phyloP scores from a whole-genome alignment of 208 protist genomes.

The Polymyxa betae region DNA sequence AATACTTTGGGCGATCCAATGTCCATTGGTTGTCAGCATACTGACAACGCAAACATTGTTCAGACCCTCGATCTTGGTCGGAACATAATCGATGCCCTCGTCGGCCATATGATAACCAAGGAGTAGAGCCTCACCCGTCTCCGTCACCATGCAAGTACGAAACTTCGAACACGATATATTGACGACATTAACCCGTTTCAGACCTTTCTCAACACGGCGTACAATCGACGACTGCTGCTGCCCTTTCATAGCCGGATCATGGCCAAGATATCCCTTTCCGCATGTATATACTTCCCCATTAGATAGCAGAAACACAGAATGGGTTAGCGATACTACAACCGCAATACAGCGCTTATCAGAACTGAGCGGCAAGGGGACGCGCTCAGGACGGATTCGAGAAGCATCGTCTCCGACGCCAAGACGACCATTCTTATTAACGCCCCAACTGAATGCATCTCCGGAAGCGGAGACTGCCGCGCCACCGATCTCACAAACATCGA shows the following conservation, averaged over 20 bases:
- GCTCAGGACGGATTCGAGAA: background rate
- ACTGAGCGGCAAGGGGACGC: background rate
- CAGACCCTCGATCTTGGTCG: background rate
- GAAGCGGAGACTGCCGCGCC: background rate
- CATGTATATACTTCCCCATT: constrained; percentile 13
- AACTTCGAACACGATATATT: constrained; percentile 43
- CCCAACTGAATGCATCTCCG: background rate
- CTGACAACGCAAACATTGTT: background rate
- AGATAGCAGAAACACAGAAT: constrained; percentile 33
- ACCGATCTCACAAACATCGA: constrained; percentile 16
- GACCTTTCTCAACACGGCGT: constrained; percentile 50
- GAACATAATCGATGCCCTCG: background rate
- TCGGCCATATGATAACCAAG: constrained; percentile 38
- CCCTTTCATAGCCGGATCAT: background rate
- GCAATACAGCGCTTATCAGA: background rate
- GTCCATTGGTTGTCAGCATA: constrained; percentile 42
- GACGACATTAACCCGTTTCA: background rate
- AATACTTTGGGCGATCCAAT: background rate
- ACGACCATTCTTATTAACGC: background rate
- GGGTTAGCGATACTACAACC: constrained; percentile 4
- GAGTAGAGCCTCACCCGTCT: background rate
- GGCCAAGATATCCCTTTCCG: constrained; percentile 27
- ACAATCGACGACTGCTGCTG: constrained; percentile 20
- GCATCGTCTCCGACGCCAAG: constrained; percentile 26
- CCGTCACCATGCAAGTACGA: background rate